Evolutionary conservation across 768 basidiomycete genomes (phyloP).

Genomic region (Artomyces pyxidatus): DNA sequence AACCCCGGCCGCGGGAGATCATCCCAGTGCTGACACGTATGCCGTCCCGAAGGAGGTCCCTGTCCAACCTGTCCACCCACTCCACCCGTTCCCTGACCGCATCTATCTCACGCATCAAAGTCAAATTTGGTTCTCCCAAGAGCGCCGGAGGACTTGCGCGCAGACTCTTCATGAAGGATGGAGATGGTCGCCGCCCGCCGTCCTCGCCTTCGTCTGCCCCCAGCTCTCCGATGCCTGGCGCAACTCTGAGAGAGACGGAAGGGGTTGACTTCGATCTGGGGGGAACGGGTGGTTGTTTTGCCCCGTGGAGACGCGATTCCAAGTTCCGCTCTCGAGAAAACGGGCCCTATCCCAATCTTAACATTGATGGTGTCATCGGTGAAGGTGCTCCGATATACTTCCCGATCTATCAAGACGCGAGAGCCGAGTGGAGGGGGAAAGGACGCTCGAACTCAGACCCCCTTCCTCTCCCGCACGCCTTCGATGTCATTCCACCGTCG

Average conservation of each 20-base stretch:
- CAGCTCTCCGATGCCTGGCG: neutral
- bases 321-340: conserved; percentile 21
- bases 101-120: conserved; percentile 41
- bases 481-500: conserved; percentile 50
- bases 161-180: conserved; percentile 43
- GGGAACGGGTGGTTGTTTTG: conserved; percentile 28
- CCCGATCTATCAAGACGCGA: conserved; percentile 16
- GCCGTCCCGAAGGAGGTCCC: conserved; percentile 44
- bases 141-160: conserved; percentile 46
- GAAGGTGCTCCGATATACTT: conserved; percentile 6
- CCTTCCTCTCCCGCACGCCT: conserved; percentile 33
- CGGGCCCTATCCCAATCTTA: conserved; percentile 10
- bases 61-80: conserved; percentile 43
- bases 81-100: conserved; percentile 36
- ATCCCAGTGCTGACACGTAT: conserved; percentile 17
- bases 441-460: conserved; percentile 60
- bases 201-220: conserved; percentile 8
- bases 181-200: conserved; percentile 15
- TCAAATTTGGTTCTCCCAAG: conserved; percentile 37
- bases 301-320: conserved; percentile 36
- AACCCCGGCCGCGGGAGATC: neutral
- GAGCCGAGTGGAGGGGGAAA: conserved; percentile 34
- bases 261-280: conserved; percentile 10
- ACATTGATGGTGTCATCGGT: conserved; percentile 4
- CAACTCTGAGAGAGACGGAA: too few species aligned